Evolutionary conservation across 306 rosid species (phyloP), one percentile per base, ranked within the genome.

Genomic region (Casuarina cunninghamiana): DNA sequence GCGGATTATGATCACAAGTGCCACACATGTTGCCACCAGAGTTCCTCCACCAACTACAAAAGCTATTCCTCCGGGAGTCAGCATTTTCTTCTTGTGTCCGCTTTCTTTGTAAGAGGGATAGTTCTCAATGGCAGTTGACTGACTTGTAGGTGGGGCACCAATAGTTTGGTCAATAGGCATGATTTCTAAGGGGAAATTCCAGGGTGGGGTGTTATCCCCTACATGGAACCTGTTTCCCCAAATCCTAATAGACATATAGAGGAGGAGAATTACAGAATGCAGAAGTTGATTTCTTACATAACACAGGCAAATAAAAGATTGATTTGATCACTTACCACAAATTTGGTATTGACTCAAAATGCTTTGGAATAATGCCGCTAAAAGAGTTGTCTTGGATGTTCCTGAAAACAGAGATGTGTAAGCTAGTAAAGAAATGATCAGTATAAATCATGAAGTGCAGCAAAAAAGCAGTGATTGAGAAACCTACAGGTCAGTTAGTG

Each of bases 351-450:
- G 85, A 76, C 85, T 85, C 90, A 82, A 93, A 93, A 69, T 87
- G 93, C 63, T 70, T 83, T 6, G 97, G 99, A 76, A 95, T 85
- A 81, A 93, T 86, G 84, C 99, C 98, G 72, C 98, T 95, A 75
- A 95, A 95, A 78, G 44, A 73, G 80, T 95, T 95, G 43, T 87
- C 87, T 86, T 91, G 93, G 82, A 95, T 85, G 71, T 90, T 93
- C 90, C 97, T 91, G 88, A 57, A 16, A 79, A 79, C 72, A 88
- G 48, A 78, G 71, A 72, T 41, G 77, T 15, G 60, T 74, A 48
- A 82, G 69, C 45, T 71, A 58, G 77, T 54, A 82, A 75, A 69
- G 71, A n/a, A 58, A 65, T 8, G 21, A 74, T 53, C 48, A 74
- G 43, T 37, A 71, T 61, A 35, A 54, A 32, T 50, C 15, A 50